Base-by-base conservation (phyloP, 306 rosid genomes). In the Rosa multiflora region DNA sequence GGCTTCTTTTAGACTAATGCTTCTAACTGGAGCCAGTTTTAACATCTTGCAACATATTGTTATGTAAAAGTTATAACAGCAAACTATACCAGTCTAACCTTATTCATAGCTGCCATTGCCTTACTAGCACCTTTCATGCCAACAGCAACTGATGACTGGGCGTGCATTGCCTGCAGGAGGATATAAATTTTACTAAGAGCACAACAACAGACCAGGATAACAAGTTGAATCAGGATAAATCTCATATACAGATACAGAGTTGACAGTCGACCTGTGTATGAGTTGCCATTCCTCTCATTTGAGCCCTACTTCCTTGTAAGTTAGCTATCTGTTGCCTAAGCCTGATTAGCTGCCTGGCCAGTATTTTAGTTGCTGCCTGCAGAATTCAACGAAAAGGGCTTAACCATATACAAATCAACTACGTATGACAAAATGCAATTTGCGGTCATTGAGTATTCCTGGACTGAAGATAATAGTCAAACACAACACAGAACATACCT, bases 221-320 rank as follows among this genome's bases (percentile, higher is more conserved):
- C 40, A 53, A 51, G 68, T 39, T 61, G 8, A 63, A 75, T 3
- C 32, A 48, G n/a, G 55, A 69, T 13, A 63, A 44, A 55, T 44
- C 37, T n/a, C 18, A 14, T 42, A 14, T 58, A 40, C 29, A 13
- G 79, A 75, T 9, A 44, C 29, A 61, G 76, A 64, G 42, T 62
- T 76, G 72, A 73, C 51, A 85, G 73, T 47, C 61, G 6, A 93
- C 99, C 96, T 96, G 98, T 1, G 99, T 96, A 79, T 96, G 99
- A 87, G 97, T 96, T 75, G 99, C 92, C 76, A 96, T 86, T 82
- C 99, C 99, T 89, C 98, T 91, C 96, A 96, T 91, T 85, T 96
- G 99, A 89, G 99, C 99, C 84, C 99, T 88, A 90, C 99, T 93
- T 55, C 98, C 96, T 82, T 93, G 99, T 80, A 96, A 94, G 80